phyloP scores from a whole-genome alignment of 441 rosid genomes.

The Gossypium trilobum region DNA sequence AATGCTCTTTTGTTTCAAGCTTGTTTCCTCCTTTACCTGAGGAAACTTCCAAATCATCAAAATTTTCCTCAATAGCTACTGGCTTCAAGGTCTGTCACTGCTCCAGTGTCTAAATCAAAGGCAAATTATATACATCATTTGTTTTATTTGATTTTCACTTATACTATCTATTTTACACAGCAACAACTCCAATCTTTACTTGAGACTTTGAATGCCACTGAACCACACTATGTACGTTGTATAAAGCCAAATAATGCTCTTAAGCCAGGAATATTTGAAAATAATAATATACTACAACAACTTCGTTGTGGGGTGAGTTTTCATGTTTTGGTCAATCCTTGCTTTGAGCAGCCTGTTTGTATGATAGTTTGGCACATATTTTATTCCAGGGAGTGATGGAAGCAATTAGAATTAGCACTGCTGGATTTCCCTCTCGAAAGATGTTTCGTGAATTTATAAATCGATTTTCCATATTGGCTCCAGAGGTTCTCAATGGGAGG shows the following conservation, averaged over 20 bases:
- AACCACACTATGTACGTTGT: constrained; percentile 89
- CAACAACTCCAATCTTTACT: constrained; percentile 94
- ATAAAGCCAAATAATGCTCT: constrained; percentile 90
- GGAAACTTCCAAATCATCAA: constrained; percentile 81
- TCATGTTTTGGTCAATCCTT: constrained; percentile 22
- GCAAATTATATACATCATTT: constrained; percentile 15
- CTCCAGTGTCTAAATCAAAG: neutral
- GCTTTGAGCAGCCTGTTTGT: constrained; percentile 3
- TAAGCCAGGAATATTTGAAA: constrained; percentile 82
- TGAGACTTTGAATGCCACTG: constrained; percentile 80
- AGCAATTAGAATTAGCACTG: constrained; percentile 97
- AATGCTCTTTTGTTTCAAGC: constrained; percentile 70
- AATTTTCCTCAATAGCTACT: constrained; percentile 89
- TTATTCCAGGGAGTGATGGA: constrained; percentile 85
- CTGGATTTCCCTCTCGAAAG: constrained; percentile 92
- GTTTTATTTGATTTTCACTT: constrained; percentile 2
- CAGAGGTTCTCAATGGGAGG: constrained; percentile 50
- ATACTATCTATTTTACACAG: constrained; percentile 33
- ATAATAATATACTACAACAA: constrained; percentile 68
- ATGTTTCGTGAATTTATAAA: constrained; percentile 55
- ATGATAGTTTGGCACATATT: constrained; percentile 9
- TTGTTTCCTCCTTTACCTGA: constrained; percentile 71
- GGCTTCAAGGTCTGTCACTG: constrained; percentile 67
- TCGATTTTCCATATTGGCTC: constrained; percentile 63
- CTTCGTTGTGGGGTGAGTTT: constrained; percentile 92